These are phyloP conservation scores for Syncephalis plumigaleata DNA, from an alignment of 371 early-diverging fungal species.

Conservation along the genomic window DNA sequence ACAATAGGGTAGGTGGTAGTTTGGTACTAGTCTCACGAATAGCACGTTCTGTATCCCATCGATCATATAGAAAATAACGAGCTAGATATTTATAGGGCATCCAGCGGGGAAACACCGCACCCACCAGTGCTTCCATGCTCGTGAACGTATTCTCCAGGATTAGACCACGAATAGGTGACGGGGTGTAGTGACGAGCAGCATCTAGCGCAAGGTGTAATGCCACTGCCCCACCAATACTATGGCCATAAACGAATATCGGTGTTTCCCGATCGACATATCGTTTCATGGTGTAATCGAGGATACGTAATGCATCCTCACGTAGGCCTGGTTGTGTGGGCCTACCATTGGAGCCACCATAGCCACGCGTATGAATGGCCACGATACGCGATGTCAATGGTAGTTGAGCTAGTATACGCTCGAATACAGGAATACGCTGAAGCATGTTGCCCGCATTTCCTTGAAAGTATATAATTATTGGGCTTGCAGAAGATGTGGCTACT, in stretches of 20 bases:
- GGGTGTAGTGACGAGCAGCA: neutral
- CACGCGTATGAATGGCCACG: conserved; percentile 18
- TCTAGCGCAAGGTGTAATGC: conserved; percentile 9
- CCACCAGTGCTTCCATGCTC: conserved; percentile 18
- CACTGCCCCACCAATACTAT: conserved; percentile 20
- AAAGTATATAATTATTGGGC: conserved; percentile 12
- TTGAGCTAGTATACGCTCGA: conserved; percentile 2
- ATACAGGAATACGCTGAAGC: conserved; percentile 16
- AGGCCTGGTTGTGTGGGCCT: conserved; percentile 16
- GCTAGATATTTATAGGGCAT: conserved; percentile 21
- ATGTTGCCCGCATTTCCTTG: conserved; percentile 28
- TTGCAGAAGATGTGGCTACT: too few species aligned
- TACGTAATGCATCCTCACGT: conserved; percentile 12
- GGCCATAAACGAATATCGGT: conserved; percentile 17
- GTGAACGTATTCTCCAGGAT: conserved; percentile 26
- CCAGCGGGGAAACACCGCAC: conserved; percentile 16
- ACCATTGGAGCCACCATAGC: conserved; percentile 18
- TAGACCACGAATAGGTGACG: conserved; percentile 8
- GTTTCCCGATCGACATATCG: conserved; percentile 3
- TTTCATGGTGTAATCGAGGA: conserved; percentile 7
- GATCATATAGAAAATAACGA: conserved; percentile 15
- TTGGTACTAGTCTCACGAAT: conserved; percentile 3
- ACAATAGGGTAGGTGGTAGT: conserved; percentile 13
- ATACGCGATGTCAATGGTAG: conserved; percentile 8
- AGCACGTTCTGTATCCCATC: conserved; percentile 14